These are phyloP conservation scores for Cutaneotrichosporon cutaneum DNA, from an alignment of 1,284 basidiomycete species.

Conservation along the genomic window DNA sequence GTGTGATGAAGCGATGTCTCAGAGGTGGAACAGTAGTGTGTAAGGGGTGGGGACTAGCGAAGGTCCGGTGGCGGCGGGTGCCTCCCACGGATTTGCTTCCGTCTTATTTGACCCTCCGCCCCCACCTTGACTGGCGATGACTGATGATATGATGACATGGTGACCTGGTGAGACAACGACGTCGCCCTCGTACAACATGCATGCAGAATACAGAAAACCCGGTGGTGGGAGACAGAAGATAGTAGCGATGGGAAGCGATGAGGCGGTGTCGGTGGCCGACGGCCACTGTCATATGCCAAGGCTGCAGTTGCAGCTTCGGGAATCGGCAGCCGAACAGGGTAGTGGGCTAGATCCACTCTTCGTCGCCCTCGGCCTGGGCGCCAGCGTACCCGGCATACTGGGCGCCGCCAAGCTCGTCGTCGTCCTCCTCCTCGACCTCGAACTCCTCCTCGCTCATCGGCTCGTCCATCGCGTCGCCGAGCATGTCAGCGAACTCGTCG, in stretches of 20 bases:
- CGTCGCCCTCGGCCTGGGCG: conserved; percentile 10
- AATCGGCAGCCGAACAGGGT: background rate
- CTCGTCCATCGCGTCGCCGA: conserved; percentile 39
- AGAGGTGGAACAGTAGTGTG: no score
- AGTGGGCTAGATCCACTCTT: conserved; percentile 23
- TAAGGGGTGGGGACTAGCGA: no score
- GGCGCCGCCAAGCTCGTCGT: conserved; percentile 42
- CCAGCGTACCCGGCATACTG: conserved; percentile 22
- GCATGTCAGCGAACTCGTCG: conserved; percentile 46
- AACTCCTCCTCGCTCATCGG: conserved; percentile 36
- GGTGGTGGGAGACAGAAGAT: background rate
- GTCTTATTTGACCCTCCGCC: background rate
- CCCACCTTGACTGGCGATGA: no score
- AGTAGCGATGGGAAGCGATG: background rate
- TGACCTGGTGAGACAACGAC: background rate
- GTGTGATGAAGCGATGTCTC: background rate
- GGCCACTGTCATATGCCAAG: background rate
- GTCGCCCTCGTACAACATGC: conserved; percentile 1
- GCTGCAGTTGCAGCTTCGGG: background rate
- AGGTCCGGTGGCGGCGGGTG: background rate
- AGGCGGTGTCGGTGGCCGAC: background rate
- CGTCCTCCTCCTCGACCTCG: conserved; percentile 38
- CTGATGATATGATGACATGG: no score
- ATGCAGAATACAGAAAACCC: background rate
- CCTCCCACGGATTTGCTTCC: background rate